Percentiles rank a stretch among this genome's conserved stretches.
phyloP scores from a whole-genome alignment of 345 rosid genomes.

The Luvunga scandens region DNA sequence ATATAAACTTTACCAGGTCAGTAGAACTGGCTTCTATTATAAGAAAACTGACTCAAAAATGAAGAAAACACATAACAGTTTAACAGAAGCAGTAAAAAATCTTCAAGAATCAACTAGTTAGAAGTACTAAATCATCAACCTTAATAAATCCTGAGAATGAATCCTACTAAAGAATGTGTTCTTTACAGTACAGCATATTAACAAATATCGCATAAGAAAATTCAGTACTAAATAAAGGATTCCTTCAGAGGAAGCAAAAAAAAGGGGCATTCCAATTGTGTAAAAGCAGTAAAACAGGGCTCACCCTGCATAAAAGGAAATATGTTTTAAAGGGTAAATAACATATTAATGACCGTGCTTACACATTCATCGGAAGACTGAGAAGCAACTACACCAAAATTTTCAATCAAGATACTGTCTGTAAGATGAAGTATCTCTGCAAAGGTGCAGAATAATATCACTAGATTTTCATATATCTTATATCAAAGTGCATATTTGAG shows the following conservation, averaged over 20 bases:
- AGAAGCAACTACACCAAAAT: neutral
- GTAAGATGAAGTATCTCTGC: neutral
- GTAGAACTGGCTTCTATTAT: neutral
- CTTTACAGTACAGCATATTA: neutral
- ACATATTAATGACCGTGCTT: neutral
- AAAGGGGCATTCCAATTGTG: neutral
- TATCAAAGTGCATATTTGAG: neutral
- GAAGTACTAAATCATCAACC: neutral
- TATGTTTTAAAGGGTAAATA: neutral
- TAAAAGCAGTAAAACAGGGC: neutral
- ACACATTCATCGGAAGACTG: neutral
- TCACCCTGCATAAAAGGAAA: neutral
- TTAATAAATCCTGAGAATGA: neutral
- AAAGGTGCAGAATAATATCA: neutral
- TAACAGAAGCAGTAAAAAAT: neutral
- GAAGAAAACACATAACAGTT: neutral
- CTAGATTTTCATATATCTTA: neutral
- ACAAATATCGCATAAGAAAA: neutral
- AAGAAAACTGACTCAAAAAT: no score
- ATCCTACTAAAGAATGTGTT: neutral
- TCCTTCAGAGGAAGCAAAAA: neutral
- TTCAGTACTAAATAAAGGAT: no score
- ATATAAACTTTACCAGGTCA: slow-evolving; percentile 1
- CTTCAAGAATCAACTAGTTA: neutral
- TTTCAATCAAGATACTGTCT: neutral